Evolutionary conservation across 1,139 yeast species (phyloP).

Genomic region (Candida sanyaensis): DNA sequence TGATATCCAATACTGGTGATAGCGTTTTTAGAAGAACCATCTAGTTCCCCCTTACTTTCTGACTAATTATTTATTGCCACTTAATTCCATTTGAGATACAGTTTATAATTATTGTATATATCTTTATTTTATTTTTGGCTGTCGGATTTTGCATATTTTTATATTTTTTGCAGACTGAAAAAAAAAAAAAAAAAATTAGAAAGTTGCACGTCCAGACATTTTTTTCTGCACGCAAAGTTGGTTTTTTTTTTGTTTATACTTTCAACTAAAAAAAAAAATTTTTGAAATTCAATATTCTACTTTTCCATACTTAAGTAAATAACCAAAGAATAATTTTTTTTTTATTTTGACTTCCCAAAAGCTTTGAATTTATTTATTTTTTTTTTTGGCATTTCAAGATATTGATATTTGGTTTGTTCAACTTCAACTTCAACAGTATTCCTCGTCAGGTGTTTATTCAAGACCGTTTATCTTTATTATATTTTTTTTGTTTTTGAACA

Average conservation of each 20-base stretch:
- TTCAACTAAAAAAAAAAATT: not conserved
- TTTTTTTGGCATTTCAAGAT: not conserved
- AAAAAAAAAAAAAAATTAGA: no score
- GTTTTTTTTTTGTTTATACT: not conserved
- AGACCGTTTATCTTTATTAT: no score
- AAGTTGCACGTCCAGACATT: not conserved
- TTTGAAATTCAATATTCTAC: not conserved
- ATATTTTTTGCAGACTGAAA: not conserved
- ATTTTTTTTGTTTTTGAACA: no score
- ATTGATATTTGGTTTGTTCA: no score
- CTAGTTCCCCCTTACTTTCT: not conserved
- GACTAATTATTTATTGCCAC: slow-evolving; percentile 1
- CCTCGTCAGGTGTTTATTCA: no score
- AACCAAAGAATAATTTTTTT: not conserved
- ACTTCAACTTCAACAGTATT: no score
- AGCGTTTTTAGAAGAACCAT: no score
- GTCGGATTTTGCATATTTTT: not conserved
- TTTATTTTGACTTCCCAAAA: not conserved
- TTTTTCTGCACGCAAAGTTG: not conserved
- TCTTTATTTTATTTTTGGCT: not conserved
- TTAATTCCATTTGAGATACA: not conserved
- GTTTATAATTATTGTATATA: not conserved
- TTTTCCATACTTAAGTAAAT: not conserved
- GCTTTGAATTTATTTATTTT: not conserved
- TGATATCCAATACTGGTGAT: no score